A percentile compares a stretch with the other conserved stretches of the same genome.
phyloP scores from a whole-genome alignment of 331 rosid genomes.

The Stylosanthes scabra region DNA sequence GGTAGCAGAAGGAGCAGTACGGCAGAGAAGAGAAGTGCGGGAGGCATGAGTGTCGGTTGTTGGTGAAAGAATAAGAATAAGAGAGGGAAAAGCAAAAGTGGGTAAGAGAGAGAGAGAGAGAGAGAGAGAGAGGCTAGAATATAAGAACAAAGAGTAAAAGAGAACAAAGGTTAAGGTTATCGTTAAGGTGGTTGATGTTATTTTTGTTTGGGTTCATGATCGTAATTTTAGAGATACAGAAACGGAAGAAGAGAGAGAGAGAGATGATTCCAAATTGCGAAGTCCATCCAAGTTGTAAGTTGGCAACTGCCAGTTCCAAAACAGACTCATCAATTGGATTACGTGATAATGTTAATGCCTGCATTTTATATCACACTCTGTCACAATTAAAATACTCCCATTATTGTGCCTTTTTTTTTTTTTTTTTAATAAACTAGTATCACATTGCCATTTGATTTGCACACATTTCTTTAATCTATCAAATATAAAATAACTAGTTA shows the following conservation, averaged over 20 bases:
- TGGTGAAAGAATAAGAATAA: not conserved
- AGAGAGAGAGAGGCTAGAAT: conserved; percentile 17
- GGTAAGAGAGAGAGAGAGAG: not conserved
- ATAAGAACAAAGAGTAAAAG: conserved; percentile 32
- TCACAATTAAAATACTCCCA: too few relatives aligned
- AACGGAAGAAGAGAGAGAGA: not conserved
- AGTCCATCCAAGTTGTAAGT: not conserved
- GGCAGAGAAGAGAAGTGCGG: conserved; percentile 44
- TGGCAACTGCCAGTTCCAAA: not conserved
- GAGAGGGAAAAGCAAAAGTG: not conserved
- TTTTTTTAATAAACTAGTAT: too few relatives aligned
- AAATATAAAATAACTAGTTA: too few relatives aligned
- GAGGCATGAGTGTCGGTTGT: conserved; percentile 35
- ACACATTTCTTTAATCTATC: too few relatives aligned
- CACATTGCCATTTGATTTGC: too few relatives aligned
- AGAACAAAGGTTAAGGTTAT: conserved; percentile 16
- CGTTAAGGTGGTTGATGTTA: not conserved
- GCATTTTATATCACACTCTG: too few relatives aligned
- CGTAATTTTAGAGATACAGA: not conserved
- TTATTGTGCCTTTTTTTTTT: too few relatives aligned
- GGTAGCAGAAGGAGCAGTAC: conserved; percentile 45
- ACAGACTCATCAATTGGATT: not conserved
- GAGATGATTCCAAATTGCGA: not conserved
- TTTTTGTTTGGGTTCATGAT: conserved; percentile 23
- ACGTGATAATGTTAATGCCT: too few relatives aligned